Evolutionary conservation across 1,284 basidiomycete genomes (phyloP).

Genomic region (Ceratobasidium sp.): DNA sequence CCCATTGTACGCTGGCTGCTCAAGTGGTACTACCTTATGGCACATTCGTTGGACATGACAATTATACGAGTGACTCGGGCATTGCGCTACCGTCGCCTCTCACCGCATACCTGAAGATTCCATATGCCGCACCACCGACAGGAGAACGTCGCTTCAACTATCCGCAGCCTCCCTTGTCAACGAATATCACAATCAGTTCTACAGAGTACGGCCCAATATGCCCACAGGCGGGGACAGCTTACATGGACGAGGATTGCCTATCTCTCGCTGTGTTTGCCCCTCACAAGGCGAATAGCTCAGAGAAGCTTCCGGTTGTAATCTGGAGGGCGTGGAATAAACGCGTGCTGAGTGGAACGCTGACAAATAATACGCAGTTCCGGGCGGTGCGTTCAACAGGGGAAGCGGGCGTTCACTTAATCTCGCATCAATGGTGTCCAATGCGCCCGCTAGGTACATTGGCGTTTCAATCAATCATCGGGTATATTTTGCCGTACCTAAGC

Average conservation of each 20-base stretch:
- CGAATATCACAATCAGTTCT: not conserved
- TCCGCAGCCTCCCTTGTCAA: constrained; percentile 1
- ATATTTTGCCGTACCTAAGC: no score
- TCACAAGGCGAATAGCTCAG: not conserved
- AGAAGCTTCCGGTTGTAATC: no score
- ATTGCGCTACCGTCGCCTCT: not conserved
- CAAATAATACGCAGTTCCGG: not conserved
- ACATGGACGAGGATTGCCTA: constrained; percentile 11
- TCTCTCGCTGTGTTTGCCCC: constrained; percentile 5
- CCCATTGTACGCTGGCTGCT: not conserved
- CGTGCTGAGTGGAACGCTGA: not conserved
- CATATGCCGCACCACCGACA: no score
- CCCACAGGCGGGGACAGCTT: constrained; percentile 4
- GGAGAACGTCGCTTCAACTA: constrained; percentile 9
- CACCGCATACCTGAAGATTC: constrained; percentile 25
- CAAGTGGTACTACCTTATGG: constrained; percentile 3
- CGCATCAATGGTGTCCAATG: constrained; percentile 4
- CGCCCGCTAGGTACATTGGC: not conserved
- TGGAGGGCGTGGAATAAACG: constrained; percentile 8
- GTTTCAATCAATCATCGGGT: constrained; percentile 24
- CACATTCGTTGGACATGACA: constrained; percentile 2
- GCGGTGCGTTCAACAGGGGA: constrained; percentile 11
- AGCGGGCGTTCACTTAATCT: not conserved
- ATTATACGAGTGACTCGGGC: constrained; percentile 2
- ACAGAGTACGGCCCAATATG: constrained; percentile 7